phyloP scores from a whole-genome alignment of 2,329 filamentous ascomycete species.

The Ophiostoma piceae region DNA sequence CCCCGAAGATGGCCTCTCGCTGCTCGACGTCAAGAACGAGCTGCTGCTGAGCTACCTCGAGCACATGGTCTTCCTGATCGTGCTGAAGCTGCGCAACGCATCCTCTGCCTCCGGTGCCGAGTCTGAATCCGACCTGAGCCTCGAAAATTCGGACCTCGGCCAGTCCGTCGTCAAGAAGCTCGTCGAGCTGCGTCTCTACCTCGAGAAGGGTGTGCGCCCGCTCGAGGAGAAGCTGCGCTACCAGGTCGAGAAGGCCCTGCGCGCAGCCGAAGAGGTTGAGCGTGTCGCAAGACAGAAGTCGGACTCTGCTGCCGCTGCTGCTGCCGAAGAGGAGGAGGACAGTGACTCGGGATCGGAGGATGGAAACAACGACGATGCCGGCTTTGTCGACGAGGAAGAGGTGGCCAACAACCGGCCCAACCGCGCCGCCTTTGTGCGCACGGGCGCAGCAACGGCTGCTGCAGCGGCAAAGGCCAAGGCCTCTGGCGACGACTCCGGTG shows the following conservation, averaged over 20 bases:
- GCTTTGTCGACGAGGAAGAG: constrained; percentile 20
- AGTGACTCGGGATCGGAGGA: constrained; percentile 28
- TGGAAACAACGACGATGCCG: constrained; percentile 23
- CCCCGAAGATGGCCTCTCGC: constrained; percentile 82
- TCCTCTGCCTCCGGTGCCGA: constrained; percentile 25
- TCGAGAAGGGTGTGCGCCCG: constrained; percentile 87
- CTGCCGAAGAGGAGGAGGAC: constrained; percentile 38
- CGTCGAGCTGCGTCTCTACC: constrained; percentile 83
- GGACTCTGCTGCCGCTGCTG: constrained; percentile 35
- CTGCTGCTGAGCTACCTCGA: constrained; percentile 94
- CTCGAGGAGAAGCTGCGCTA: constrained; percentile 88
- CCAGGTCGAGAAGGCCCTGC: constrained; percentile 90
- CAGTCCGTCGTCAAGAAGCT: constrained; percentile 76
- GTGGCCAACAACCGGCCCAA: constrained; percentile 32
- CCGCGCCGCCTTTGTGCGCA: constrained; percentile 37
- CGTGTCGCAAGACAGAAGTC: constrained; percentile 39
- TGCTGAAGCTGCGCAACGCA: constrained; percentile 68
- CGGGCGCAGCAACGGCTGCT: background rate
- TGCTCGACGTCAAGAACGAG: constrained; percentile 94
- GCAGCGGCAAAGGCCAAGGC: constrained; percentile 22
- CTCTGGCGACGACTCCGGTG: constrained; percentile 27
- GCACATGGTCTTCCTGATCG: constrained; percentile 81
- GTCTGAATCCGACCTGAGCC: constrained; percentile 27
- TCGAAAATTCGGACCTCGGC: constrained; percentile 43
- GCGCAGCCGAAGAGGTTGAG: constrained; percentile 72